These are phyloP conservation scores for Juglanconis sp. DNA, from an alignment of 2,329 filamentous ascomycete species.

Conservation along the genomic window DNA sequence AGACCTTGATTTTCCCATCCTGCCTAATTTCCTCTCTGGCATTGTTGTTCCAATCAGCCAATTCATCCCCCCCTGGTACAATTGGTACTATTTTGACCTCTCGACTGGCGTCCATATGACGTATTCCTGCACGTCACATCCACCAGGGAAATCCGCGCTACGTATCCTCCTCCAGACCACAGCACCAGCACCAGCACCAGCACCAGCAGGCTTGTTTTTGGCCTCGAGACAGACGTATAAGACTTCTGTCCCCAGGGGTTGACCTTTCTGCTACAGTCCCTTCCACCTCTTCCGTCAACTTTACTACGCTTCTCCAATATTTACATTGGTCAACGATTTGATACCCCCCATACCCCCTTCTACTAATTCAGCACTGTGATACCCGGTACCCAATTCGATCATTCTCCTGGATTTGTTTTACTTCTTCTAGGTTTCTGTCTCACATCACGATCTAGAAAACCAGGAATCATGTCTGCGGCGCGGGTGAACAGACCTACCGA, in stretches of 20 bases:
- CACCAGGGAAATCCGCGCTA: too few species aligned
- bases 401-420: background rate
- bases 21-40: constrained; percentile 6
- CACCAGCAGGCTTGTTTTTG: too few species aligned
- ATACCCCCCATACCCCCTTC: background rate
- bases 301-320: background rate
- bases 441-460: background rate
- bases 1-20: background rate
- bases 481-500: constrained; percentile 72
- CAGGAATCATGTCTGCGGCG: constrained; percentile 25
- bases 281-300: too few species aligned
- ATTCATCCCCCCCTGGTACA: background rate
- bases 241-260: too few species aligned
- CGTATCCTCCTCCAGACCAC: background rate
- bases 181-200: background rate
- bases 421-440: background rate
- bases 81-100: constrained; percentile 6
- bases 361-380: background rate
- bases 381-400: background rate
- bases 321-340: background rate
- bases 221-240: too few species aligned
- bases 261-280: too few species aligned
- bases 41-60: constrained; percentile 11
- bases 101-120: constrained; percentile 13
- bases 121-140: constrained; percentile 15